Evolutionary conservation across 805 yeast genomes (phyloP).

Genomic region (Myxozyma mucilagina): DNA sequence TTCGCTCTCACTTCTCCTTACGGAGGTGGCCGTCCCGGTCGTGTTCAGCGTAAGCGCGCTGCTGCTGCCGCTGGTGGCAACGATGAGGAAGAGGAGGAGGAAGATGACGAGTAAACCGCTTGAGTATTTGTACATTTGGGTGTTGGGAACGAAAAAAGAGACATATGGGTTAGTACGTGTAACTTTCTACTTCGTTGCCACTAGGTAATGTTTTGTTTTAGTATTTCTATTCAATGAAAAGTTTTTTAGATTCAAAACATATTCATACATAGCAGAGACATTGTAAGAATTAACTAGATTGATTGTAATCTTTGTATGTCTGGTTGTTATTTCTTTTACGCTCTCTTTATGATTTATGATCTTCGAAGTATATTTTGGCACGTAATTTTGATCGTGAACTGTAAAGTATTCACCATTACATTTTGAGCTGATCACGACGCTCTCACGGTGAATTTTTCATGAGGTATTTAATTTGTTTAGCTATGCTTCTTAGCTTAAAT

Average conservation of each 20-base stretch:
- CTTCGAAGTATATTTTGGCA: too few species aligned
- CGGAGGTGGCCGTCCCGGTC: slow-evolving; percentile 99
- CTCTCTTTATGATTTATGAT: too few species aligned
- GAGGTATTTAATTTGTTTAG: too few species aligned
- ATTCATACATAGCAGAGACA: too few species aligned
- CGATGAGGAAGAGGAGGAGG: slow-evolving; percentile 73
- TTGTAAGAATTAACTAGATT: too few species aligned
- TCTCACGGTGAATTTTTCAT: too few species aligned
- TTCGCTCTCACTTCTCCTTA: slow-evolving; percentile 98
- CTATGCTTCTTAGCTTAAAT: too few species aligned
- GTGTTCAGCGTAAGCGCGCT: slow-evolving; percentile 87
- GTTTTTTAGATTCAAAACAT: slow-evolving; percentile 2
- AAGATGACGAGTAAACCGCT: slow-evolving; percentile 41
- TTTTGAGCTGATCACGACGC: too few species aligned
- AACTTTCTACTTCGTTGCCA: slow-evolving; percentile 2
- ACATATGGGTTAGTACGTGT: not conserved
- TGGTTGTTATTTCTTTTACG: too few species aligned
- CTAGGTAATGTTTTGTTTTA: slow-evolving; percentile 14
- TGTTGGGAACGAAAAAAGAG: not conserved
- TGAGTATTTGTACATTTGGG: slow-evolving; percentile 18
- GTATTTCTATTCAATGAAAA: slow-evolving; percentile 5
- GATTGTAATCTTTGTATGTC: too few species aligned
- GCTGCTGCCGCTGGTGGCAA: slow-evolving; percentile 66
- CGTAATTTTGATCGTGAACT: too few species aligned
- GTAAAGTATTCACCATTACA: too few species aligned